Base-by-base conservation (phyloP, 192 early-diverging fungal species). In the Entomortierella chlamydospora region DNA sequence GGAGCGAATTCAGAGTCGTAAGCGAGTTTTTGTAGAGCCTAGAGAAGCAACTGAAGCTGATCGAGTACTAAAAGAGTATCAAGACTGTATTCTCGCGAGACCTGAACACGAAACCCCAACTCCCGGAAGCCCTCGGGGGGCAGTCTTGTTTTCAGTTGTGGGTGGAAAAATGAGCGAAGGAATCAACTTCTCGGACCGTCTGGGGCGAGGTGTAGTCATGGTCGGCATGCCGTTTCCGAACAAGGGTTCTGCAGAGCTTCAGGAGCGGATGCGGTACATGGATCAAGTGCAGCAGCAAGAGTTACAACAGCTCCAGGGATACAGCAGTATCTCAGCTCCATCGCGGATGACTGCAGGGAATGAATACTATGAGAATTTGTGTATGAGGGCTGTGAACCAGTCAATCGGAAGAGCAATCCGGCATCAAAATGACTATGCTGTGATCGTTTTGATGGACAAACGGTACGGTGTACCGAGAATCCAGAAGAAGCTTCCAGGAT, bases 321-420 rank as follows among this genome's bases (percentile, higher is more conserved):
- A 56, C 0, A 3, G 13, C 6, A 23, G 61, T 2, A 49, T 9
- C 34, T 9, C 31, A 39, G 8, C 49, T 28, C 4, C 62, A 17
- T 26, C 68, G 63, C 69, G 59, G 39, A 63, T 59, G 53, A 70
- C 59, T 50, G 85, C 83, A 10, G 86, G 83, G 9, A 87, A 73
- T 57, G 95, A 95, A 33, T 93, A 94, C 63, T 96, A 95, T 63
- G 94, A 97, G 66, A 94, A 95, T 61, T 73, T 97, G 41, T 96
- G 95, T 81, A 97, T 98, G 95, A 88, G 91, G 25, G 93, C 94
- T 4, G 93, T 98, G 0, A 97, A 98, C 80, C 96, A 97, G 20
- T 71, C 59, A 28, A 50, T 71, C 86, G 96, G 97, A 7, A 87
- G 97, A 18, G 96, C 95, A 4, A 97, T 99, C 61, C 90, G 97